phyloP scores from a whole-genome alignment of 331 rosid species.

The Prunus yedoensis region DNA sequence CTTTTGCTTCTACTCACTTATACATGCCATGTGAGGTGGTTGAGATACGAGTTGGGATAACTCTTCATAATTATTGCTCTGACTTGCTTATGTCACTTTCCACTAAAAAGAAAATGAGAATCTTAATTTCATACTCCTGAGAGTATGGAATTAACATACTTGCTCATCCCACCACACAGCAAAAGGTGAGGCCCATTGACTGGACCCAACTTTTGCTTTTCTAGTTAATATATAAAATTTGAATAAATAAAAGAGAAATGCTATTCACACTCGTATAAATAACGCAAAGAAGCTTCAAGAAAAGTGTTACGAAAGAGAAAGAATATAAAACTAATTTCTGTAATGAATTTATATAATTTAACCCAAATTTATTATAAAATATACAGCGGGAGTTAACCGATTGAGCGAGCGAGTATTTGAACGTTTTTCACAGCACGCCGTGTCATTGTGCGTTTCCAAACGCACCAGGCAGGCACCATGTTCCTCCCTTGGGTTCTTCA shows the following conservation, averaged over 20 bases:
- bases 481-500: background rate
- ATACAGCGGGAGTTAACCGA: background rate
- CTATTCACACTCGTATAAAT: background rate
- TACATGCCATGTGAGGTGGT: background rate
- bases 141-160: conserved; percentile 23
- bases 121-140: background rate
- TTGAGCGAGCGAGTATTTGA: conserved; percentile 16
- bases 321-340: background rate
- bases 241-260: background rate
- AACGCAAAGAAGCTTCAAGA: background rate
- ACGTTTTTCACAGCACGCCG: background rate
- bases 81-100: background rate
- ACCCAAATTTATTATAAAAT: too few species aligned
- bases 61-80: background rate
- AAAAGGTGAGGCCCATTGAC: background rate
- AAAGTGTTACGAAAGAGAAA: background rate
- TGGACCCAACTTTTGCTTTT: background rate
- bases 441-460: conserved; percentile 4
- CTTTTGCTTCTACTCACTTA: too few species aligned
- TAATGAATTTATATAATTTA: background rate
- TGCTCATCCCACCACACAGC: background rate
- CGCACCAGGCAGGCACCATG: background rate
- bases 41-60: rapidly evolving
- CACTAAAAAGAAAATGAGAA: background rate
- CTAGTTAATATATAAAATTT: background rate